Percentiles rank a stretch among this genome's conserved stretches.
Evolutionary conservation across 2,329 filamentous ascomycete genomes (phyloP).

Genomic region (Trichothecium roseum): DNA sequence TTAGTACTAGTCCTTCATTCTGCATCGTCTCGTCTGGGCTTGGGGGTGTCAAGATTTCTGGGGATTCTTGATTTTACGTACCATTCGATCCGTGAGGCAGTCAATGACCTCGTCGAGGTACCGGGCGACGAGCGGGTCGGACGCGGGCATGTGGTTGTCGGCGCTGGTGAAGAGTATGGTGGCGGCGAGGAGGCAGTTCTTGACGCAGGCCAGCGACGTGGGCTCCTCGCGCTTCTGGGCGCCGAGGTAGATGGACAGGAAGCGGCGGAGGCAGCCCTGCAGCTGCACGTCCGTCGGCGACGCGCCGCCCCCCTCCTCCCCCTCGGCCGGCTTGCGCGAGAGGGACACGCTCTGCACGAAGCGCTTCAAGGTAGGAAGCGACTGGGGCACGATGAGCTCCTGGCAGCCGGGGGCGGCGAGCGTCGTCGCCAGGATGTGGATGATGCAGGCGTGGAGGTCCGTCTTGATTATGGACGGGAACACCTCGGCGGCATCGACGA

Average conservation of each 20-base stretch:
- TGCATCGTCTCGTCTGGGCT: too few relatives aligned
- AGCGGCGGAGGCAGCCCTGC: slow-evolving; percentile 70
- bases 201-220: slow-evolving; percentile 76
- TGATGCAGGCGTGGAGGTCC: slow-evolving; percentile 89
- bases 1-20: too few relatives aligned
- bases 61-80: too few relatives aligned
- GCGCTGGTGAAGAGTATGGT: slow-evolving; percentile 84
- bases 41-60: too few relatives aligned
- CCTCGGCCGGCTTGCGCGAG: slow-evolving; percentile 24
- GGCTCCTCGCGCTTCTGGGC: slow-evolving; percentile 66
- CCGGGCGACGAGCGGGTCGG: slow-evolving; percentile 62
- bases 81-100: slow-evolving; percentile 69
- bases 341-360: slow-evolving; percentile 70
- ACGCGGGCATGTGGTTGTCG: slow-evolving; percentile 59
- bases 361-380: slow-evolving; percentile 81
- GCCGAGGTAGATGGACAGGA: slow-evolving; percentile 68
- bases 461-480: slow-evolving; percentile 96
- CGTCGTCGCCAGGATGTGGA: slow-evolving; percentile 93
- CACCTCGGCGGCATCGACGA: slow-evolving; percentile 89
- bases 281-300: slow-evolving; percentile 58
- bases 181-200: slow-evolving; percentile 80
- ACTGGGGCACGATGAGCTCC: slow-evolving; percentile 77
- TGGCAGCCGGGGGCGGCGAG: slow-evolving; percentile 78
- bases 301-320: slow-evolving; percentile 22
- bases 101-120: slow-evolving; percentile 77